Base-by-base conservation (phyloP, 2,329 filamentous ascomycete species). In the Alternaria solani region DNA sequence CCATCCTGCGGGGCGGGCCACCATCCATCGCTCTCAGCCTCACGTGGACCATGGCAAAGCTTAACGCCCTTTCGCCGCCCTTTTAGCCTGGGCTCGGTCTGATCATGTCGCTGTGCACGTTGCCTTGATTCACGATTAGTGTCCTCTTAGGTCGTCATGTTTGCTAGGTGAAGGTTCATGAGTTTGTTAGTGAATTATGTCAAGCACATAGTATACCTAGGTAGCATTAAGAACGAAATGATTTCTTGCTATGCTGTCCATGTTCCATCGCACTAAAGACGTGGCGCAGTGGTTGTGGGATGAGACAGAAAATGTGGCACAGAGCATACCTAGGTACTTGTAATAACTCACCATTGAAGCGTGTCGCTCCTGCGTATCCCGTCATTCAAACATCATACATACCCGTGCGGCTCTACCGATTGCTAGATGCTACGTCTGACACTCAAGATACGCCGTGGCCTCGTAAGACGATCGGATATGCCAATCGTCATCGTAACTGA, bases 31-130 rank as follows among this genome's bases (percentile, higher is more conserved):
- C 25, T 51, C 32, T 54, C 41, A 53, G 51, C 47, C 52, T 44
- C 42, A 12, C 18, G 25, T 46, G 38, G 42, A 49, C 44, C 16
- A 36, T 56, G 16, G 20, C 49, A 32, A 51, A 8, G n/a, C 23
- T 36, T 16, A 57, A 48, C 53, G 61, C 53, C 61, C 53, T 63
- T 61, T 25, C 39, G 12, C 26, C 48, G 55, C 55, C 55, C 55
- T 58, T 58, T 32, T 14, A 25, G 39, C 46, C n/a, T 38, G 30
- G 20, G 26, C 26, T 20, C 39, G 39, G 20, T 26, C 38, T 34
- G 25, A 53, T 25, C 16, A 14, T 32, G 18, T 34, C 26, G 7
- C 26, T 20, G 30, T n/a, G 5, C 26, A 18, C 4, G 9, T 54
- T 23, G 39, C 28, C 14, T 3, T 47, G 18, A 23, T 23, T 8